Evolutionary conservation across 2,329 filamentous ascomycete genomes (phyloP).

Genomic region (Coniella vitis): DNA sequence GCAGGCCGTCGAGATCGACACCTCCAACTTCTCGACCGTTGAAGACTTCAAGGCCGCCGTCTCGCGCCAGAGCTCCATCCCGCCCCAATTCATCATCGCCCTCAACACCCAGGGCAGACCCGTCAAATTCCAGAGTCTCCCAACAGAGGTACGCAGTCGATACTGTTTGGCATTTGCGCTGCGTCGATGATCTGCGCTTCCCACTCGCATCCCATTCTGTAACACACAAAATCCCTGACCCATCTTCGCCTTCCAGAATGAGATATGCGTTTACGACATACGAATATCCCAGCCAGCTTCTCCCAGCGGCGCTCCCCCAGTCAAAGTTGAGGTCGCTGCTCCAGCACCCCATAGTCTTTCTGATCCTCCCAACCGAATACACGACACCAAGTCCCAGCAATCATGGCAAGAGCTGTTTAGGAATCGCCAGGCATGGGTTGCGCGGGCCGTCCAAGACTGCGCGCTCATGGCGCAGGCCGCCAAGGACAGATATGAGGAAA

Average conservation of each 20-base stretch:
- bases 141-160: slow-evolving; percentile 59
- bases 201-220: too few relatives aligned
- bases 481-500: slow-evolving; percentile 62
- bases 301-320: slow-evolving; percentile 34
- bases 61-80: slow-evolving; percentile 64
- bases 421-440: slow-evolving; percentile 72
- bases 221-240: background rate
- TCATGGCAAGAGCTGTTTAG: slow-evolving; percentile 88
- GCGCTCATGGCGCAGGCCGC: slow-evolving; percentile 55
- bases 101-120: slow-evolving; percentile 81
- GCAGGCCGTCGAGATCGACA: slow-evolving; percentile 74
- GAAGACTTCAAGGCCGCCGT: slow-evolving; percentile 84
- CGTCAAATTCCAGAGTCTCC: slow-evolving; percentile 71
- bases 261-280: slow-evolving; percentile 90
- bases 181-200: too few relatives aligned
- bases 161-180: too few relatives aligned
- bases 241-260: slow-evolving; percentile 49
- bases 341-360: slow-evolving; percentile 52
- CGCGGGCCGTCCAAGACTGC: slow-evolving; percentile 63
- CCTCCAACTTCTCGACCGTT: slow-evolving; percentile 66
- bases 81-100: slow-evolving; percentile 72
- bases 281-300: slow-evolving; percentile 58
- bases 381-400: slow-evolving; percentile 69
- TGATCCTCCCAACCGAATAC: slow-evolving; percentile 73
- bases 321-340: slow-evolving; percentile 40